Conservation (phyloP, 2,329 filamentous ascomycete species). For the Graphium sp. region DNA sequence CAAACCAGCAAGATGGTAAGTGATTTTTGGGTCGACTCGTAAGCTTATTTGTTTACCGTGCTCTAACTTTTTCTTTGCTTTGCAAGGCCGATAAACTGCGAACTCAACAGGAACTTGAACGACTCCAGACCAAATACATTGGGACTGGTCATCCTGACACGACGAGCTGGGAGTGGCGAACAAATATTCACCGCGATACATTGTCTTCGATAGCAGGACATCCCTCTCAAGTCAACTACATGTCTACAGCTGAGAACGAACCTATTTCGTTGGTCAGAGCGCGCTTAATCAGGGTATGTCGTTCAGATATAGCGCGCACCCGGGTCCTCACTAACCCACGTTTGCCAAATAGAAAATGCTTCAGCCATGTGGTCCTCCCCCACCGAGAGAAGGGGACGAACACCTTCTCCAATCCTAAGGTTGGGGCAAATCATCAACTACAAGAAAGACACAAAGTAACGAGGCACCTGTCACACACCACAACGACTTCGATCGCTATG, state of each 20-base stretch:
- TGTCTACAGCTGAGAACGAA: constrained; percentile 79
- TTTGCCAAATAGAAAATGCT: constrained; percentile 42
- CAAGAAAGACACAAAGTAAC: too few species aligned
- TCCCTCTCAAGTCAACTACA: constrained; percentile 73
- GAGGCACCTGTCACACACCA: too few species aligned
- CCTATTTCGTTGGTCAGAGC: constrained; percentile 64
- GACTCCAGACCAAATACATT: constrained; percentile 87
- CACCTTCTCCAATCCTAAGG: too few species aligned
- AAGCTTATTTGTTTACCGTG: neutral
- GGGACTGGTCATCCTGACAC: constrained; percentile 95
- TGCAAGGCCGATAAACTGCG: constrained; percentile 89
- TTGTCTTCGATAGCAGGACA: constrained; percentile 83
- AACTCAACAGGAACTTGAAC: constrained; percentile 92
- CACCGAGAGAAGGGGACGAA: constrained; percentile 32
- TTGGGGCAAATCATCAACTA: too few species aligned
- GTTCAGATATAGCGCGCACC: neutral
- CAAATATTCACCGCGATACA: constrained; percentile 88
- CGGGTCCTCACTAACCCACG: constrained; percentile 6
- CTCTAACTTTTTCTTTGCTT: constrained; percentile 5
- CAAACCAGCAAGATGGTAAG: constrained; percentile 13
- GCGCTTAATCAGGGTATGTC: constrained; percentile 55
- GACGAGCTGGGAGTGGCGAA: constrained; percentile 92
- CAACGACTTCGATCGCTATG: too few species aligned
- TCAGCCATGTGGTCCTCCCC: constrained; percentile 41
- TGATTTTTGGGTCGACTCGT: neutral